Base-by-base conservation (phyloP, 768 basidiomycete species). In the Tubosaeta brunneosetosa region DNA sequence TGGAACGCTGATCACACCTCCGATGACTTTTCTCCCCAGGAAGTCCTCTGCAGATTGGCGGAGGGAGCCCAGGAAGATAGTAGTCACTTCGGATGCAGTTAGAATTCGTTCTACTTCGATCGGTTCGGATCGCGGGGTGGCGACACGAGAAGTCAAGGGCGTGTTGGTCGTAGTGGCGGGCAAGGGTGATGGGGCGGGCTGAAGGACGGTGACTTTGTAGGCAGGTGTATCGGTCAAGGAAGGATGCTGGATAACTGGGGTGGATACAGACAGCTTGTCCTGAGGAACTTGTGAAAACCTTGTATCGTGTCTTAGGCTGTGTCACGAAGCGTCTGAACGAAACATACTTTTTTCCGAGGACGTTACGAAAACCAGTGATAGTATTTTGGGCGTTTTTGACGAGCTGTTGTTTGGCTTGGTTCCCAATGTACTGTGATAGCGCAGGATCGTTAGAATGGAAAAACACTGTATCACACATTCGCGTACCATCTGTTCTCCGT, bases 361-460 rank as follows among this genome's bases (percentile, higher is more conserved):
- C 75, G 67, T 97, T 93, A 25, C 94, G 80, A 77, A 98, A 98
- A 2, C 88, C 91, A n/a, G 83, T 84, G 62, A 98, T 94, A 16
- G 94, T 95, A 68, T 99, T 98, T 62, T 85, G 78, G 0, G 88
- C 74, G 70, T 99, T 98, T 73, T 97, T 97, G 13, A 98, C 91
- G 36, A 97, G 85, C 66, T 98, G 97, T 3, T 83, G 86, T 64
- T 86, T 91, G 37, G 94, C 95, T 65, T 92, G 89, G 71, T 91
- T 94, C 55, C 97, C 97, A 47, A 95, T 89, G 74, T 98, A 97
- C 94, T 97, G 66, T 36, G 14, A 67, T 58, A 44, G 48, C 3
- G 40, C 11, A 44, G 34, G 49, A 56, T 49, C 46, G 45, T 58
- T 13, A 47, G 42, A 32, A 12, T 1, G n/a, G 22, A 53, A 19